Percentiles rank a stretch among this genome's conserved stretches.
These are phyloP conservation scores for Verbena officinalis DNA, from an alignment of 257 asterid species.

Conservation along the genomic window DNA sequence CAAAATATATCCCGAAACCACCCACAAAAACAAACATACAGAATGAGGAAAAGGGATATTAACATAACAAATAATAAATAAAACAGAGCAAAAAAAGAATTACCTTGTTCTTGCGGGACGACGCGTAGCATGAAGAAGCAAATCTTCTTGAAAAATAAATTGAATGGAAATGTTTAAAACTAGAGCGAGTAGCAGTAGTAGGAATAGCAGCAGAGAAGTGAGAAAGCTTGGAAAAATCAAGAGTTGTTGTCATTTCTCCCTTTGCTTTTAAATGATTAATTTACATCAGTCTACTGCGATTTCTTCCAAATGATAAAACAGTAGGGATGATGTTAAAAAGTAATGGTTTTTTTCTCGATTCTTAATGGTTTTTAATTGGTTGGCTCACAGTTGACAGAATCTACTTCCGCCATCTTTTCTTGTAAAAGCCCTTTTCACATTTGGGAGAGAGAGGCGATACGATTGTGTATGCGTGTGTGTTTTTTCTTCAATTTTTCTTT, in stretches of 20 bases:
- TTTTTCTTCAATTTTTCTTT: no score
- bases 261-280: no score
- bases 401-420: background rate
- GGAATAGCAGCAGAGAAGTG: background rate
- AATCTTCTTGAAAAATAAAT: conserved; percentile 25
- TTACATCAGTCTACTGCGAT: background rate
- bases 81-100: background rate
- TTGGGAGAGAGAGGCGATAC: no score
- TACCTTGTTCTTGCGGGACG: conserved; percentile 27
- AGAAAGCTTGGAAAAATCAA: background rate
- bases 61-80: background rate
- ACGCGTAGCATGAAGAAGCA: conserved; percentile 25
- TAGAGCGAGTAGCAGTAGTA: background rate
- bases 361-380: background rate
- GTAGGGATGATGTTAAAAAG: background rate
- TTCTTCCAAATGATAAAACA: background rate
- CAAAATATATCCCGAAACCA: background rate
- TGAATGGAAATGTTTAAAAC: background rate
- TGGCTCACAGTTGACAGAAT: conserved; percentile 8
- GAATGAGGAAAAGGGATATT: background rate
- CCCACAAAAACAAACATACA: background rate
- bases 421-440: no score
- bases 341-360: no score
- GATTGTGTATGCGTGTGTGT: no score
- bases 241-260: no score